Evolutionary conservation across 495 filamentous ascomycete species (phyloP).

Genomic region (Xylaria palmicola): DNA sequence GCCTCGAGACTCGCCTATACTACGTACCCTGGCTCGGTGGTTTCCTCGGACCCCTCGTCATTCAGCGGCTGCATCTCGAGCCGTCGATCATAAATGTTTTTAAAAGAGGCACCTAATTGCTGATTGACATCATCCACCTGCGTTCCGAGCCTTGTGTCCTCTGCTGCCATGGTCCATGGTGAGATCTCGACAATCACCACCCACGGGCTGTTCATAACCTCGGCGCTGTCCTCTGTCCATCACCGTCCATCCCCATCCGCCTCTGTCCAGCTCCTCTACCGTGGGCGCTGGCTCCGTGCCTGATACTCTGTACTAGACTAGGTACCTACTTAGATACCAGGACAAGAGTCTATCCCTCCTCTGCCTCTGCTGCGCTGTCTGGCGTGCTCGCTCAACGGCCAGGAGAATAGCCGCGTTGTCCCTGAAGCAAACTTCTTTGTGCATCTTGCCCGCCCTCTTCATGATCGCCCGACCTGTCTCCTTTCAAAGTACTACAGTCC

Average conservation of each 20-base stretch:
- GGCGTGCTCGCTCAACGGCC: too few species aligned
- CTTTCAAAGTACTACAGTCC: not conserved
- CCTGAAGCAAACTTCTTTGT: not conserved
- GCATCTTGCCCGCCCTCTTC: not conserved
- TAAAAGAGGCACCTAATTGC: not conserved
- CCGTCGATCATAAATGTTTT: not conserved
- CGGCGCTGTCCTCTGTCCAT: too few species aligned
- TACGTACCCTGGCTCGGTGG: not conserved
- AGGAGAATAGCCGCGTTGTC: not conserved
- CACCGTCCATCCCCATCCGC: too few species aligned
- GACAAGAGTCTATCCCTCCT: not conserved
- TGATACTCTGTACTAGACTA: too few species aligned
- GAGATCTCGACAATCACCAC: not conserved
- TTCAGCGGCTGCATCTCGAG: not conserved
- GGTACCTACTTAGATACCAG: not conserved
- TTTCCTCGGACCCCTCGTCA: not conserved
- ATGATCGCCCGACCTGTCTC: not conserved
- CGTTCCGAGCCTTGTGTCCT: not conserved
- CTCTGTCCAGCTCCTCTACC: not conserved
- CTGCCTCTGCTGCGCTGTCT: not conserved
- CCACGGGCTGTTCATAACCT: not conserved
- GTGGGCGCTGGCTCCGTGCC: not conserved
- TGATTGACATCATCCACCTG: conserved; percentile 11
- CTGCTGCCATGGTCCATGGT: not conserved
- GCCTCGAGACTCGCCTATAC: not conserved